Evolutionary conservation across 805 yeast genomes (phyloP), one percentile per base, ranked within the genome.

Genomic region (Clavispora phyllophila): DNA sequence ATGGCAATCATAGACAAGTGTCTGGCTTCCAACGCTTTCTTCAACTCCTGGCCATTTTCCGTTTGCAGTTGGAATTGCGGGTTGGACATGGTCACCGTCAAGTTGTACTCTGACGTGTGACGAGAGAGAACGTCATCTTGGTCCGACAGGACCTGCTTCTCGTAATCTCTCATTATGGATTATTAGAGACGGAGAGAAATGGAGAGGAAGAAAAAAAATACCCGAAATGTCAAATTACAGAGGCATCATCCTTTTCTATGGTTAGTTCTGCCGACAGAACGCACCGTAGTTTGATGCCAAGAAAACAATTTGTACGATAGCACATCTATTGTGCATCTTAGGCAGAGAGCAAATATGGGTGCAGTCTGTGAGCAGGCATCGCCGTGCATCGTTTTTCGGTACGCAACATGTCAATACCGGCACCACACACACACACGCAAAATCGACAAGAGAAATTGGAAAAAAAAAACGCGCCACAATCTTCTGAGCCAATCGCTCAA

Each of bases 1-100:
- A 87, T 78, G 49, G 93, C 84, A 56, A 83, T 79, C 84, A 83
- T 79, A 43, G 80, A 73, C 48, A 81, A 72, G 55, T 82, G 88
- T 41, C 88, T 61, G 37, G 84, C 56, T 37, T 49, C 53, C 43
- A 52, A 41, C 9, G 47, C 40, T 23, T 68, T 69, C 44, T 70
- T 72, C 50, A 75, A 65, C 45, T 65, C 57, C 44, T 69, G 75
- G 6, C 78, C 78, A 25, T 69, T 75, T 9, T 56, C 58, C 12
- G 50, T 43, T 23, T 70, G 70, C 6, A 65, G 47, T 18, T 60
- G 50, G 24, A 59, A 47, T 23, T 54, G 54, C 2, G 78, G 78
- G 43, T 61, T 63, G n/a, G 78, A 73, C 58, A 64, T 63, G 15
- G 72, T 58, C 42, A 74, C 72, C 24, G 70, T 65, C 28, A 73